phyloP scores from a whole-genome alignment of 2,329 filamentous ascomycete genomes.

The Aspergillus pseudotamarii region DNA sequence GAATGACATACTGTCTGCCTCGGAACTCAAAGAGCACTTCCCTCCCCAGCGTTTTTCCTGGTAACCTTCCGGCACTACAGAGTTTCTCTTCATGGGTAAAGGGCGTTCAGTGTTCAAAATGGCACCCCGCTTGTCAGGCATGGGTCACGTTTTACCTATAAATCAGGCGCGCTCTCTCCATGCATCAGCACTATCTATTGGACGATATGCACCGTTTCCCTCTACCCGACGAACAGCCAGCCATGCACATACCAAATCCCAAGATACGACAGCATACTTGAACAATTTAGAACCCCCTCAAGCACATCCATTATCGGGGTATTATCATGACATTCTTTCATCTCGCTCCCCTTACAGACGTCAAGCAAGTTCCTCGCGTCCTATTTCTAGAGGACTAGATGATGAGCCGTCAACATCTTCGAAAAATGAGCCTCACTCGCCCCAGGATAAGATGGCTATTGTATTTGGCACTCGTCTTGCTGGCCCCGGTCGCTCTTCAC shows the following conservation, averaged over 20 bases:
- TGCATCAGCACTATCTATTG: constrained; percentile 5
- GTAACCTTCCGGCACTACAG: constrained; percentile 25
- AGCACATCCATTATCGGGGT: constrained; percentile 46
- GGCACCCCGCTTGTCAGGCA: background rate
- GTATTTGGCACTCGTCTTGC: constrained; percentile 81
- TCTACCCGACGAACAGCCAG: constrained; percentile 25
- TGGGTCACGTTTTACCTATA: background rate
- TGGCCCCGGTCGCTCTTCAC: constrained; percentile 68
- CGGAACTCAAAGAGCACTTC: background rate
- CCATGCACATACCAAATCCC: constrained; percentile 18
- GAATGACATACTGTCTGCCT: constrained; percentile 35
- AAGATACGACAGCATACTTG: constrained; percentile 9
- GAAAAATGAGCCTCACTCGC: constrained; percentile 28
- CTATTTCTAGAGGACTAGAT: constrained; percentile 17
- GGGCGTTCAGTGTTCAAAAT: constrained; percentile 23
- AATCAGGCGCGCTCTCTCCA: background rate
- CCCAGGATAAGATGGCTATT: constrained; percentile 61
- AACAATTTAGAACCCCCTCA: constrained; percentile 28
- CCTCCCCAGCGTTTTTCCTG: constrained; percentile 14
- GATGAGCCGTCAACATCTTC: constrained; percentile 22
- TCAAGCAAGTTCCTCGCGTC: constrained; percentile 22
- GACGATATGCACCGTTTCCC: constrained; percentile 25
- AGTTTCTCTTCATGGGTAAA: constrained; percentile 25
- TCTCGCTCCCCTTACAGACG: constrained; percentile 29
- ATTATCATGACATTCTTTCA: constrained; percentile 47